Conservation (phyloP, 768 basidiomycete genomes). For the Punctularia strigosozonata region DNA sequence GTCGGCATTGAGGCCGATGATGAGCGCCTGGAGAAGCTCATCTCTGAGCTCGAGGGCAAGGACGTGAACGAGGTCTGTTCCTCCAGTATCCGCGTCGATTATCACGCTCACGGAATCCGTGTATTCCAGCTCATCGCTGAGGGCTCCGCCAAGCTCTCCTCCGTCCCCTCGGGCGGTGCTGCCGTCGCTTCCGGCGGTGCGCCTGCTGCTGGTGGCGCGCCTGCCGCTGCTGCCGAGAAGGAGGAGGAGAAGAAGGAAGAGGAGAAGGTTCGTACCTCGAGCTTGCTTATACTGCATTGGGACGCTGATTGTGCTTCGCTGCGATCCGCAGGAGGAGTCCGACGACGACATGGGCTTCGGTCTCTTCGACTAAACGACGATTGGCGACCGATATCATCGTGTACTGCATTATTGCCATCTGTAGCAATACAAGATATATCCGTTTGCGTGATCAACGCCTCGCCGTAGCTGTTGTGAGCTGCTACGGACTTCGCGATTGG, state of each 20-base stretch:
- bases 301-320: constrained; percentile 6
- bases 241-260: constrained; percentile 80
- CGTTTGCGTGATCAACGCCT: background rate
- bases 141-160: constrained; percentile 88
- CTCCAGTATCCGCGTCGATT: background rate
- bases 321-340: constrained; percentile 60
- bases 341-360: constrained; percentile 99
- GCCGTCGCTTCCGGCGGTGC: constrained; percentile 46
- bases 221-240: constrained; percentile 58
- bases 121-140: constrained; percentile 70
- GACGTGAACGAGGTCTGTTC: constrained; percentile 62
- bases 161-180: constrained; percentile 91
- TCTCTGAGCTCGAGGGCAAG: constrained; percentile 88
- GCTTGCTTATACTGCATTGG: background rate
- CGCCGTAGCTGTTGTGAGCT: no score
- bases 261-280: constrained; percentile 55
- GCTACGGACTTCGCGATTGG: no score
- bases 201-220: constrained; percentile 40
- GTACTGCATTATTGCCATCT: constrained; percentile 1
- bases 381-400: constrained; percentile 1
- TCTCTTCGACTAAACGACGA: constrained; percentile 73
- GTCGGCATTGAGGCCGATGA: constrained; percentile 89
- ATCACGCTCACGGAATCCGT: background rate
- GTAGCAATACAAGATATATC: background rate
- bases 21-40: constrained; percentile 65